Percentiles rank a stretch among this genome's conserved stretches.
These are phyloP conservation scores for Xylariales sp. DNA, from an alignment of 2,329 filamentous ascomycete species.

Conservation along the genomic window DNA sequence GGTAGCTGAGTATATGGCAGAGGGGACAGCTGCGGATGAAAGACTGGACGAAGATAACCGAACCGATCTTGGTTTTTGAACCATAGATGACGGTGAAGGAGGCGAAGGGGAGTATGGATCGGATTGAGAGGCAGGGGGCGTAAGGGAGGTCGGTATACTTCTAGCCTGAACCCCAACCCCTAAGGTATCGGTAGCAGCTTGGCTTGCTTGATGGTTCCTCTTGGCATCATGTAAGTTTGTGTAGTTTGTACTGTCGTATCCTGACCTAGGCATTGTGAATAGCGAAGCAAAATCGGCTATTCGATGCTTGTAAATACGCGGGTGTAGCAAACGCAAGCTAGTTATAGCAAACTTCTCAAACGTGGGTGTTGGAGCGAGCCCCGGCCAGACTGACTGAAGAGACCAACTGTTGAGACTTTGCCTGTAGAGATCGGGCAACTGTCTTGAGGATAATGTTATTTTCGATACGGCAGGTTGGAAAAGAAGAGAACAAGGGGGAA, in stretches of 20 bases:
- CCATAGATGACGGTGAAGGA: not conserved
- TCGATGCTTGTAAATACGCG: not conserved
- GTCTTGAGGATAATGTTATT: not conserved
- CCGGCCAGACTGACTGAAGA: not conserved
- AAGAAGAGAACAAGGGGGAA: not conserved
- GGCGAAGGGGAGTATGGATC: not conserved
- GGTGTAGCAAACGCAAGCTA: not conserved
- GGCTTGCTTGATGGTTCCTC: not conserved
- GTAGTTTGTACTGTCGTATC: constrained; percentile 9
- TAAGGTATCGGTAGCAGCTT: not conserved
- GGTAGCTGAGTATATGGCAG: not conserved
- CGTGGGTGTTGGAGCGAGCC: not conserved
- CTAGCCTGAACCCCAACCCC: not conserved
- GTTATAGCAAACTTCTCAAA: not conserved
- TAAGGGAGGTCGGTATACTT: not conserved
- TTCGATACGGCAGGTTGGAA: too few relatives aligned
- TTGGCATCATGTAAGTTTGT: not conserved
- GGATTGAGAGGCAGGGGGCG: too few relatives aligned
- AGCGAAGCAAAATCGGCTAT: not conserved
- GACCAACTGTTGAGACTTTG: not conserved
- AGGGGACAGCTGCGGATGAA: not conserved
- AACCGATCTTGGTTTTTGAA: not conserved
- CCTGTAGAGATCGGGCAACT: not conserved
- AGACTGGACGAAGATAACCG: not conserved
- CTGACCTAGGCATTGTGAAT: constrained; percentile 7